Evolutionary conservation across 805 yeast species (phyloP).

Genomic region (Millerozyma miso): DNA sequence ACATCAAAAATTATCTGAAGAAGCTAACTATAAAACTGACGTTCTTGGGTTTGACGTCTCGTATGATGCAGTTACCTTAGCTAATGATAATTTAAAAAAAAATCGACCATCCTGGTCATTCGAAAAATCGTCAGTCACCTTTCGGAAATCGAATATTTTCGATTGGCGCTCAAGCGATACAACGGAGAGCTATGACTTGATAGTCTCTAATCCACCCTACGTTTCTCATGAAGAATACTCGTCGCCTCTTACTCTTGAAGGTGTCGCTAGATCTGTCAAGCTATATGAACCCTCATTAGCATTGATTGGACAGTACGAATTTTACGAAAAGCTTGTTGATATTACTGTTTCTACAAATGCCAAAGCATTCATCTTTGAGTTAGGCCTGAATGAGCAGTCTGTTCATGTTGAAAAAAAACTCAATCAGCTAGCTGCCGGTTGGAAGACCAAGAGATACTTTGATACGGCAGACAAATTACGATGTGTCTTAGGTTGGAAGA

Average conservation of each 20-base stretch:
- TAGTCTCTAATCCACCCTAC: constrained; percentile 92
- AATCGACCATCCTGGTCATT: constrained; percentile 1
- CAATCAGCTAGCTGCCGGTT: constrained; percentile 17
- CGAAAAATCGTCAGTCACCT: constrained; percentile 3
- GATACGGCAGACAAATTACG: constrained; percentile 55
- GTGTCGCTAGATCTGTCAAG: constrained; percentile 62
- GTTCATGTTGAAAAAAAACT: constrained; percentile 9
- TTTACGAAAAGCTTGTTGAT: constrained; percentile 54
- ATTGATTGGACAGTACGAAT: constrained; percentile 71
- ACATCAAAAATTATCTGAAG: constrained; percentile 15
- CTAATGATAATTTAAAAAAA: constrained; percentile 38
- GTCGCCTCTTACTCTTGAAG: constrained; percentile 25
- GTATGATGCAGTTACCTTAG: constrained; percentile 45
- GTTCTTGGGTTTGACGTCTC: constrained; percentile 58
- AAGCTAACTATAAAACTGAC: constrained; percentile 1
- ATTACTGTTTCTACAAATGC: constrained; percentile 42
- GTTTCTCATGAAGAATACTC: constrained; percentile 48
- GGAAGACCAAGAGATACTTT: constrained; percentile 46
- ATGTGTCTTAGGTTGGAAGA: constrained; percentile 62
- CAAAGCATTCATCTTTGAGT: constrained; percentile 66
- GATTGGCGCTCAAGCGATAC: constrained; percentile 2
- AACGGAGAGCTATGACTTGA: constrained; percentile 36
- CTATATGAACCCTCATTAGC: constrained; percentile 75
- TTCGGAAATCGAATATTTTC: constrained; percentile 14
- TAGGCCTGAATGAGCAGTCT: constrained; percentile 63